Conservation (phyloP, 805 yeast species). For the Nakazawaea wickerhamii region DNA sequence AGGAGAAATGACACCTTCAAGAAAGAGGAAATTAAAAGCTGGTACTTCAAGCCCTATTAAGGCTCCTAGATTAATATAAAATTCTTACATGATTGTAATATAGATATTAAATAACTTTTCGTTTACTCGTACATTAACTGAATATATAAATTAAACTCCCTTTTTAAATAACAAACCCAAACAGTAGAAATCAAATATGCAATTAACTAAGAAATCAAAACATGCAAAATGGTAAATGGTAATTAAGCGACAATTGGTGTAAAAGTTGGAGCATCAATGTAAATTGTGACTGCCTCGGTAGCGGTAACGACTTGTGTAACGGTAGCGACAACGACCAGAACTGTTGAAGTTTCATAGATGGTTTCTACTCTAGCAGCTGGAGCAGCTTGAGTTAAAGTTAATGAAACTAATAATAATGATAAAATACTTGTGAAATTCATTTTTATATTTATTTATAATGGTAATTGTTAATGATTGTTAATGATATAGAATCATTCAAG, state of each 20-base stretch:
- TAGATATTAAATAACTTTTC: no score
- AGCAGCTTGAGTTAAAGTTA: slow-evolving; percentile 2
- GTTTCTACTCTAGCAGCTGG: slow-evolving; percentile 7
- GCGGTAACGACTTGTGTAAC: slow-evolving; percentile 4
- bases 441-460: no score
- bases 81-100: no score
- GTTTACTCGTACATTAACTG: no score
- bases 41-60: slow-evolving; percentile 10
- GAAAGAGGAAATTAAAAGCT: slow-evolving; percentile 11
- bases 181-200: background rate
- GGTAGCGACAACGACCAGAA: background rate
- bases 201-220: no score
- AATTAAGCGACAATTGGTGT: background rate
- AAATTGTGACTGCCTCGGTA: slow-evolving; percentile 3
- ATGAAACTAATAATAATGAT: background rate
- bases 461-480: background rate
- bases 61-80: slow-evolving; percentile 7
- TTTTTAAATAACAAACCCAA: no score
- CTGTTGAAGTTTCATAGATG: background rate
- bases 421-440: background rate
- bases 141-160: no score
- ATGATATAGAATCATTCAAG: no score
- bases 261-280: slow-evolving; percentile 3
- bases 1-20: slow-evolving; percentile 2
- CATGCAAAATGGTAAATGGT: no score